These are phyloP conservation scores for Ceratobasidium theobromae DNA, from an alignment of 1,284 basidiomycete genomes.

Conservation along the genomic window DNA sequence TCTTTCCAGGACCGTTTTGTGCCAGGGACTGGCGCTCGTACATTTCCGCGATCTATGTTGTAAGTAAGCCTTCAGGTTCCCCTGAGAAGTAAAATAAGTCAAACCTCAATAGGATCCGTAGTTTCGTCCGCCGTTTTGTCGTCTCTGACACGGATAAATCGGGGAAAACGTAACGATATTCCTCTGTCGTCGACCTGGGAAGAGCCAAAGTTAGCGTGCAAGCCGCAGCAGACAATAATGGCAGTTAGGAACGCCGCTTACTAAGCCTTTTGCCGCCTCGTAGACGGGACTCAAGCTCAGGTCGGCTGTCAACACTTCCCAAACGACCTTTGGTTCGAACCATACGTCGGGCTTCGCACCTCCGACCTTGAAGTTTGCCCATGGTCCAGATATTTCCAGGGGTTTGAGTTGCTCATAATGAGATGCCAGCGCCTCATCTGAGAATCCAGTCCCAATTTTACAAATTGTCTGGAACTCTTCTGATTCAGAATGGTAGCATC, in stretches of 20 bases:
- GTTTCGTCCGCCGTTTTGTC: slow-evolving; percentile 93
- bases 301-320: slow-evolving; percentile 98
- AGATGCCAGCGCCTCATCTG: slow-evolving; percentile 83
- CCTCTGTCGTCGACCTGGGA: slow-evolving; percentile 79
- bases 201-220: slow-evolving; percentile 2
- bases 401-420: slow-evolving; percentile 83
- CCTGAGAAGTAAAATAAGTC: neutral
- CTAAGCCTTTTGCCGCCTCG: slow-evolving; percentile 92
- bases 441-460: slow-evolving; percentile 99
- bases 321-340: slow-evolving; percentile 94
- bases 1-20: slow-evolving; percentile 64
- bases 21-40: slow-evolving; percentile 87
- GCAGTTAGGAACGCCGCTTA: slow-evolving; percentile 47
- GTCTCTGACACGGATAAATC: slow-evolving; percentile 89
- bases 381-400: slow-evolving; percentile 66
- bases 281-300: slow-evolving; percentile 96
- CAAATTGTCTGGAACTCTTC: slow-evolving; percentile 96
- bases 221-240: neutral
- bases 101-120: slow-evolving; percentile 72
- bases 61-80: neutral
- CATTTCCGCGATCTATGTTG: slow-evolving; percentile 82
- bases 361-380: slow-evolving; percentile 81
- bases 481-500: slow-evolving; percentile 88
- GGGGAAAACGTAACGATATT: slow-evolving; percentile 93
- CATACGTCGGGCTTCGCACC: slow-evolving; percentile 92